Evolutionary conservation across 2,329 filamentous ascomycete genomes (phyloP), one percentile per base, ranked within the genome.

Genomic region (Penicillium sp.): DNA sequence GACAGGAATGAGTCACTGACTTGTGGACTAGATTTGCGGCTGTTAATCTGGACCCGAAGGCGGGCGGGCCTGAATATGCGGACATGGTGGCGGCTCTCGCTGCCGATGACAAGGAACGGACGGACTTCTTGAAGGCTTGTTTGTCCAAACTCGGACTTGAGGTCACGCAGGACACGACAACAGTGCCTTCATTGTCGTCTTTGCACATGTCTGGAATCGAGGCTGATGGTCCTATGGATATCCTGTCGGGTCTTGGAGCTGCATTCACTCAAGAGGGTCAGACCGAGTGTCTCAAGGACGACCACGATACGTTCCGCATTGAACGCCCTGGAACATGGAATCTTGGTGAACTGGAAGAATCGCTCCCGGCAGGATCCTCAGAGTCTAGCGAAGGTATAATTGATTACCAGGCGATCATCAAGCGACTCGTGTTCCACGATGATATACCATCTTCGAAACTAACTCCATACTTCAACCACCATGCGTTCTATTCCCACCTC

Each of bases 391-490:
- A 86, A 55, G 85, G 84, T 62, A 85, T 90, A 60, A 71, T 89
- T 63, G 89, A 96, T 69, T 92, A 93, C 77, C 84, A 85, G 62
- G 80, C 83, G 39, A 75, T 93, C 29, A 75, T 86, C 46, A 96
- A 96, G 73, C 82, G 79, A 16, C 80, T 99, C 23, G 78, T 92
- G 6, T 78, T 88, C 0, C 90, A 97, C 64, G 85, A 90, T 38
- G 77, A 80, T 4, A 83, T 86, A 60, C 92, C 93, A 0, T 79
- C 84, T 6, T 79, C 80, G 4, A 88, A 89, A 65, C 81, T 87
- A 49, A 96, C 91, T 0, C 91, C 92, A 0, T 87, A 86, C 63
- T 97, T 97, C 75, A 89, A 95, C 65, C 91, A 97, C 67, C 77
- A 86, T 54, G 79, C 86, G 1, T 97, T 86, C 72, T 97, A 87